Conservation (phyloP, 495 filamentous ascomycete genomes). For the Cairneyella variabilis region DNA sequence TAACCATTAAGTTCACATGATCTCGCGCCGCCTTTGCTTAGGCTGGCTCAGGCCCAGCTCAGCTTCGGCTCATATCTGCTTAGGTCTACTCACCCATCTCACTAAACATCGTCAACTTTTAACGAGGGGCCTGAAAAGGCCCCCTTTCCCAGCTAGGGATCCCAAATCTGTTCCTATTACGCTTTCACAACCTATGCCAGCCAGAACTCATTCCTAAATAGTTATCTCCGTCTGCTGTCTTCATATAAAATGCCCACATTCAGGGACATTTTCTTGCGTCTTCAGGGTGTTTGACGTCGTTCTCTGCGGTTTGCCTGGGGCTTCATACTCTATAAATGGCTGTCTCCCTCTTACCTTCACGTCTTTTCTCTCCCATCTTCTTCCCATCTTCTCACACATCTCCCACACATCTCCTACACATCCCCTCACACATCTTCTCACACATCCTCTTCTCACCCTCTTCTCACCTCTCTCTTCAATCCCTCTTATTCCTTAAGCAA, state of each 20-base stretch:
- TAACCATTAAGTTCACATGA: too few relatives aligned
- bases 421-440: constrained; percentile 6
- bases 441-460: background rate
- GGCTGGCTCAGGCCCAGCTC: too few relatives aligned
- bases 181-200: constrained; percentile 9
- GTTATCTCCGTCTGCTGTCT: constrained; percentile 14
- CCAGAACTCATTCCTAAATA: constrained; percentile 15
- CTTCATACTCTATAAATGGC: constrained; percentile 15
- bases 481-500: background rate
- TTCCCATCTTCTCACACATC: constrained; percentile 11
- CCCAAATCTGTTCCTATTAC: constrained; percentile 17
- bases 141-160: constrained; percentile 14
- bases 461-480: background rate
- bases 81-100: background rate
- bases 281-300: constrained; percentile 11
- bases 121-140: constrained; percentile 13
- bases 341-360: constrained; percentile 15
- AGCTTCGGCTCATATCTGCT: too few relatives aligned
- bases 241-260: constrained; percentile 10
- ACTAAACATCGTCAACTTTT: constrained; percentile 14
- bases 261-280: constrained; percentile 12
- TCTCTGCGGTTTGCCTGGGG: constrained; percentile 15
- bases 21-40: too few relatives aligned
- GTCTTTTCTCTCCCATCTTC: constrained; percentile 9
- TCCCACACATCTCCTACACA: constrained; percentile 1